These are phyloP conservation scores for Sporisorium reilianum DNA, from an alignment of 1,284 basidiomycete species.

Conservation along the genomic window DNA sequence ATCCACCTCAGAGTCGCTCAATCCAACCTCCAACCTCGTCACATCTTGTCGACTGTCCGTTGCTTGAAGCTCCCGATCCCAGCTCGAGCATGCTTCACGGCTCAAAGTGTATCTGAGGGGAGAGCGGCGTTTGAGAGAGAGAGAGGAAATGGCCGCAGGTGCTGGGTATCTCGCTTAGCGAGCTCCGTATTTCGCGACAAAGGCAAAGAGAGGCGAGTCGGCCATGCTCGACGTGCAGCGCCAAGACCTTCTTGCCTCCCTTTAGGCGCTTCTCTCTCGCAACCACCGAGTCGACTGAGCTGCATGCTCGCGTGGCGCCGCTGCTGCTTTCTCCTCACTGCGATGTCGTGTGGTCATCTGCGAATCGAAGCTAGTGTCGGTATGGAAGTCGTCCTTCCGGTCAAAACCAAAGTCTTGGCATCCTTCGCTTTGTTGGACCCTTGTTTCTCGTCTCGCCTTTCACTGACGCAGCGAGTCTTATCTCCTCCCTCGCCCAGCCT, in stretches of 20 bases:
- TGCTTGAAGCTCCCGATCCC: too few relatives aligned
- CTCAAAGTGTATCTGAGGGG: too few relatives aligned
- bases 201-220: conserved; percentile 2
- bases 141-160: too few relatives aligned
- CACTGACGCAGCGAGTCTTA: conserved; percentile 2
- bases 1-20: too few relatives aligned
- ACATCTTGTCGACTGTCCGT: too few relatives aligned
- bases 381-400: conserved; percentile 31
- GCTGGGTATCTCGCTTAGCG: too few relatives aligned
- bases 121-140: not conserved
- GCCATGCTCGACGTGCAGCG: conserved; percentile 36
- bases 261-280: conserved; percentile 7
- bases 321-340: not conserved
- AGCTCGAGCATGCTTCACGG: too few relatives aligned
- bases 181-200: not conserved
- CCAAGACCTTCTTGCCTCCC: conserved; percentile 13
- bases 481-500: not conserved
- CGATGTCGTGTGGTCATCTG: conserved; percentile 38
- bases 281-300: not conserved
- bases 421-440: conserved; percentile 13
- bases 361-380: conserved; percentile 1
- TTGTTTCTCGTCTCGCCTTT: conserved; percentile 2
- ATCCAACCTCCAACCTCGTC: too few relatives aligned
- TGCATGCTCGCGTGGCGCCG: conserved; percentile 6
- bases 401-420: conserved; percentile 27